Evolutionary conservation across 768 basidiomycete species (phyloP).

Genomic region (Pleurotus cornucopiae): DNA sequence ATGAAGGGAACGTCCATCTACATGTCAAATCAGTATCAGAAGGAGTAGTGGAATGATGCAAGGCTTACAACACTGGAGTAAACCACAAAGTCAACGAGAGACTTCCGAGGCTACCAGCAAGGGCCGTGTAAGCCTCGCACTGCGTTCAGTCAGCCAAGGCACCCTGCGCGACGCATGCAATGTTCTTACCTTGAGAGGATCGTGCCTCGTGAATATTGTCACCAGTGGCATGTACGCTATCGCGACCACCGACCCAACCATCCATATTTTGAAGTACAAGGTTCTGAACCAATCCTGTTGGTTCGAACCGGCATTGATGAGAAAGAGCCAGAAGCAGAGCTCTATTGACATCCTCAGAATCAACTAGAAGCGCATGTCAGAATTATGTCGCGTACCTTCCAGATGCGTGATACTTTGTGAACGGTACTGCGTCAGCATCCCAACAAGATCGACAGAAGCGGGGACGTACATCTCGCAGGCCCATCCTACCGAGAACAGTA

Average conservation of each 20-base stretch:
- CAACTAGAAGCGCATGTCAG: neutral
- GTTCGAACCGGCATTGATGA: conserved; percentile 57
- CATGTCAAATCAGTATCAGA: conserved; percentile 12
- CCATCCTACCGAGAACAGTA: conserved; percentile 68
- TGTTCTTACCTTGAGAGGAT: conserved; percentile 52
- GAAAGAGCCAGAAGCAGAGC: conserved; percentile 85
- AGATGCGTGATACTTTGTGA: conserved; percentile 64
- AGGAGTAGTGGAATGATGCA: conserved; percentile 1
- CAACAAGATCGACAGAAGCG: neutral
- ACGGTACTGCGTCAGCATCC: neutral
- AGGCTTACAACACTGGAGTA: conserved; percentile 57
- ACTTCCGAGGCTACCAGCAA: conserved; percentile 68
- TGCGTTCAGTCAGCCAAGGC: conserved; percentile 21
- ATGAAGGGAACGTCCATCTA: conserved; percentile 65
- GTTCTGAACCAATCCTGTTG: conserved; percentile 78
- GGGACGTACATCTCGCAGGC: conserved; percentile 64
- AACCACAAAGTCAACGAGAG: conserved; percentile 72
- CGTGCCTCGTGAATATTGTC: conserved; percentile 54
- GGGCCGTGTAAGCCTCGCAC: conserved; percentile 68
- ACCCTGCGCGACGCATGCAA: neutral
- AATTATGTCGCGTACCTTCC: conserved; percentile 58
- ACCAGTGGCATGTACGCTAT: conserved; percentile 67
- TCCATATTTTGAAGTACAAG: conserved; percentile 72
- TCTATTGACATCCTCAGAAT: conserved; percentile 36
- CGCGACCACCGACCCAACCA: conserved; percentile 56